Evolutionary conservation across 306 rosid genomes (phyloP).

Genomic region (Vigna trinervia): DNA sequence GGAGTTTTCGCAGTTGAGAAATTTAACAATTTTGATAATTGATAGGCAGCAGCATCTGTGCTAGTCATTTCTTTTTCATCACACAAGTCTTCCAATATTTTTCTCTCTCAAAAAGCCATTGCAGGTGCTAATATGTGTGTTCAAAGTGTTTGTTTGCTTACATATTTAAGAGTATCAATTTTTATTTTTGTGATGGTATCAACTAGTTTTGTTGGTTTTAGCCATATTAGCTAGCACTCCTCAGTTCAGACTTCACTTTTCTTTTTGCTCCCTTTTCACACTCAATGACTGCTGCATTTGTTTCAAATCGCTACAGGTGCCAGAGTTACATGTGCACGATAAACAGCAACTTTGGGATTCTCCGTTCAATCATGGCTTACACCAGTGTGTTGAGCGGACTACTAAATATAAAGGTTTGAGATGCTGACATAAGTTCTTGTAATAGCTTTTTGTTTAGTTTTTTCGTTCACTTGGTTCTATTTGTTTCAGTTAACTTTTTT

Average conservation of each 20-base stretch:
- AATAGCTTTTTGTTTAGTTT: conserved; percentile 27
- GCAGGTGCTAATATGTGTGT: not conserved
- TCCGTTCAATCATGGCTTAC: conserved; percentile 65
- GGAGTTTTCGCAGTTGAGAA: conserved; percentile 12
- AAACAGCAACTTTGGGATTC: conserved; percentile 67
- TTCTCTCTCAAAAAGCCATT: not conserved
- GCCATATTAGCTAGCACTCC: conserved; percentile 28
- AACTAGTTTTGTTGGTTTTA: conserved; percentile 12
- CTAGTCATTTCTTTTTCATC: not conserved
- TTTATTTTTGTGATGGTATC: conserved; percentile 10
- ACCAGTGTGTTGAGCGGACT: conserved; percentile 73
- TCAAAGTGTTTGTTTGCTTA: not conserved
- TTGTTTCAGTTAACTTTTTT: conserved; percentile 3
- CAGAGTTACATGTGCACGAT: conserved; percentile 39
- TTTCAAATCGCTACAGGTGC: conserved; percentile 36
- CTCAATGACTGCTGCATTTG: conserved; percentile 25
- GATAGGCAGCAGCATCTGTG: not conserved
- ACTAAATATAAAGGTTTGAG: conserved; percentile 71
- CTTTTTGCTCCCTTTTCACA: not conserved
- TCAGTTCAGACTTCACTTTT: not conserved
- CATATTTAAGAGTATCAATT: not conserved
- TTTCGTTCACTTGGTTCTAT: conserved; percentile 8
- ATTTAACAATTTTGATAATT: conserved; percentile 19
- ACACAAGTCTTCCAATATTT: not conserved
- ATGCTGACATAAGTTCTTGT: conserved; percentile 18